Evolutionary conservation across 2,329 filamentous ascomycete genomes (phyloP), one percentile per base, ranked within the genome.

Genomic region (Verticillium albo-atrum): DNA sequence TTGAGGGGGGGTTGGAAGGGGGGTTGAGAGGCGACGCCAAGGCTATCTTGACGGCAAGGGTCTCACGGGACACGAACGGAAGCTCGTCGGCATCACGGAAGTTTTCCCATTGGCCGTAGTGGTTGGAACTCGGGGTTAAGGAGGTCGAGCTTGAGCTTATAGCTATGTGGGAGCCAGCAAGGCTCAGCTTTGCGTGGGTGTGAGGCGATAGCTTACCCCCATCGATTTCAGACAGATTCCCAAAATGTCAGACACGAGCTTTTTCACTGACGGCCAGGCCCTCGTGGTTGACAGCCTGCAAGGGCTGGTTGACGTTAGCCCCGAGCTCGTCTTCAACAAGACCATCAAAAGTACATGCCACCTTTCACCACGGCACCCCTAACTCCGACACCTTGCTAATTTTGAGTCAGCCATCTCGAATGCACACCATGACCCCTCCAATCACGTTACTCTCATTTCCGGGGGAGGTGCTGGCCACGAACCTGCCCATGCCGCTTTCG

Each of bases 401-500:
- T n/a, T 47, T 23, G 20, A 47, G 6, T 47, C 20, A 47, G 42
- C 42, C 42, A 47, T 47, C 42, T 47, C 42, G n/a, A 47, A 47
- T 47, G 42, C 42, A 23, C 42, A 47, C 42, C 42, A 47, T 12
- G 42, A 47, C 42, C 42, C 42, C 20, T 47, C 42, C 42, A 47
- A 47, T 47, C 42, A 25, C 42, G 42, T 47, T 47, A 47, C 42
- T 23, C 42, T 47, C 42, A 47, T 47, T 47, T 47, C 42, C 42
- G 42, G 42, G 7, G 64, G 65, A 17, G 87, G 87, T 50, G 82
- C 81, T 4, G 87, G 87, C 58, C 87, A 89, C 64, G 86, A 89
- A 61, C 86, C 86, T 25, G 81, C 81, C 25, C 88, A 88, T 69
- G 80, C 82, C 2, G 84, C 81, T 15, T 88, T 84, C 65, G 87